phyloP scores from a whole-genome alignment of 2,329 filamentous ascomycete species.

The Ampelomyces quisqualis region DNA sequence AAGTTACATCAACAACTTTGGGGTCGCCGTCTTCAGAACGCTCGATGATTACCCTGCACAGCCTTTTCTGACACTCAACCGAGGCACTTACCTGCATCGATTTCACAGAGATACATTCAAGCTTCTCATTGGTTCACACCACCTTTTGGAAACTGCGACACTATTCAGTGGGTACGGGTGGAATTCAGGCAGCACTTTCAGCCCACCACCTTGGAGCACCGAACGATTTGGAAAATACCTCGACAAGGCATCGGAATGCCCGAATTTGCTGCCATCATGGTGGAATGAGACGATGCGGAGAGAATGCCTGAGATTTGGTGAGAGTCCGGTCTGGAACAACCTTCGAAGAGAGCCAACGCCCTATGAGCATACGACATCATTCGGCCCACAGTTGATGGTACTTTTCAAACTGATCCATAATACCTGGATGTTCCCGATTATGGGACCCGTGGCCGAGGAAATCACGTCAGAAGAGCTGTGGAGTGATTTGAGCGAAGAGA shows the following conservation, averaged over 20 bases:
- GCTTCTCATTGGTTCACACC: slow-evolving; percentile 35
- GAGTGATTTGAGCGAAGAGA: no score
- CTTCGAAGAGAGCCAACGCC: slow-evolving; percentile 17
- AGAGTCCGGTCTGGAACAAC: slow-evolving; percentile 18
- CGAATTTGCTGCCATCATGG: slow-evolving; percentile 24
- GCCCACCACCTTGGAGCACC: slow-evolving; percentile 15
- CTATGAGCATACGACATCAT: no score
- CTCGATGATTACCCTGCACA: slow-evolving; percentile 23
- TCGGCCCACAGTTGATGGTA: no score
- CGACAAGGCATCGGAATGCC: slow-evolving; percentile 3
- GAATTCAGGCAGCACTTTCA: slow-evolving; percentile 18
- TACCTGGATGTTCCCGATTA: no score
- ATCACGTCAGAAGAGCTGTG: no score
- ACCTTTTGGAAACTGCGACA: slow-evolving; percentile 27
- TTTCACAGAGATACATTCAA: slow-evolving; percentile 29
- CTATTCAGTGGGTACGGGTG: slow-evolving; percentile 16
- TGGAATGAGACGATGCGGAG: slow-evolving; percentile 22
- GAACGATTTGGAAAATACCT: slow-evolving; percentile 24
- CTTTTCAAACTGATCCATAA: no score
- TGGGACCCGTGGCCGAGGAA: no score
- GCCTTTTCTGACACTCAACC: slow-evolving; percentile 25
- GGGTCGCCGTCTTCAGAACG: slow-evolving; percentile 4
- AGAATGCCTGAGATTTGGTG: slow-evolving; percentile 22
- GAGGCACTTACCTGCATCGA: slow-evolving; percentile 26
- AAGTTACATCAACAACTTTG: slow-evolving; percentile 5